phyloP scores from a whole-genome alignment of 768 basidiomycete genomes.

The Pilatotrama ljubarskyi region DNA sequence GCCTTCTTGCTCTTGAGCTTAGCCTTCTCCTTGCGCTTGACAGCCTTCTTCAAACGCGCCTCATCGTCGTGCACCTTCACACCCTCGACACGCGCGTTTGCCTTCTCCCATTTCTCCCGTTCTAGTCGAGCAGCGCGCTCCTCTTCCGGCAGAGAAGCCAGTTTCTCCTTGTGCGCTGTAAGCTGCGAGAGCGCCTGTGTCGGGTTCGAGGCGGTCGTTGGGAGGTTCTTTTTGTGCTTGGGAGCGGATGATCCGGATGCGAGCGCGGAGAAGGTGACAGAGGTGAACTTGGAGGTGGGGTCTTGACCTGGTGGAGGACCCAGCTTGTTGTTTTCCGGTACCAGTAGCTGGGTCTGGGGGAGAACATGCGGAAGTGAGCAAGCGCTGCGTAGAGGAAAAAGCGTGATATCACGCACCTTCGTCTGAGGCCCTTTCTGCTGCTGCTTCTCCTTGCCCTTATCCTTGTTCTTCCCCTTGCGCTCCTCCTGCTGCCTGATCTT shows the following conservation, averaged over 20 bases:
- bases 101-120: slow-evolving; percentile 87
- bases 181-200: slow-evolving; percentile 84
- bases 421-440: slow-evolving; percentile 43
- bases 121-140: slow-evolving; percentile 81
- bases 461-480: slow-evolving; percentile 45
- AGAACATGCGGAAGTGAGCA: not conserved
- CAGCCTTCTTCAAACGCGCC: slow-evolving; percentile 82
- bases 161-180: slow-evolving; percentile 70
- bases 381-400: not conserved
- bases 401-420: slow-evolving; percentile 49
- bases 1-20: slow-evolving; percentile 81
- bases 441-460: slow-evolving; percentile 45
- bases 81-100: slow-evolving; percentile 83
- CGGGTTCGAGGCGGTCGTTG: slow-evolving; percentile 79
- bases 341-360: slow-evolving; percentile 69
- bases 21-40: slow-evolving; percentile 89
- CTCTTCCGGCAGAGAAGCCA: slow-evolving; percentile 77
- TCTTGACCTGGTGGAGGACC: slow-evolving; percentile 33
- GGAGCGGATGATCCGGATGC: slow-evolving; percentile 49
- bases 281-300: slow-evolving; percentile 49
- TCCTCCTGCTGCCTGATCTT: slow-evolving; percentile 72
- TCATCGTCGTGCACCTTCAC: slow-evolving; percentile 92
- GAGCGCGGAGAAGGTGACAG: slow-evolving; percentile 67
- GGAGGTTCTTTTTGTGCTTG: slow-evolving; percentile 53
- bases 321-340: slow-evolving; percentile 49